phyloP scores from a whole-genome alignment of 306 rosid genomes.

The Quercus cerris region DNA sequence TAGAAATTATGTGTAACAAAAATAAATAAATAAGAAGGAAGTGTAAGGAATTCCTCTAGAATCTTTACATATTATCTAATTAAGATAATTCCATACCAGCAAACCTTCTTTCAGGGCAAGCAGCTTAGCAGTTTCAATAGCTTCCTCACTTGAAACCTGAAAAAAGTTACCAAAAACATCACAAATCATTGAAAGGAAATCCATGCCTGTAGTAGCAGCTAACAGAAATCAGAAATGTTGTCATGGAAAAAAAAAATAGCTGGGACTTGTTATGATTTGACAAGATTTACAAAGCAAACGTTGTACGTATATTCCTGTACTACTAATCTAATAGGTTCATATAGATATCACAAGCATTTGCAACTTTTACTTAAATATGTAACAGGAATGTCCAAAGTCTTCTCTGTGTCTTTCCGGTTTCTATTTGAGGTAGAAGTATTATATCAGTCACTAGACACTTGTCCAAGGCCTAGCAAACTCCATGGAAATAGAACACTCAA shows the following conservation, averaged over 20 bases:
- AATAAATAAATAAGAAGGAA: background rate
- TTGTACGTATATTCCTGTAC: no score
- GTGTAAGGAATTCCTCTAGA: background rate
- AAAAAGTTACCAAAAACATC: slow-evolving; percentile 10
- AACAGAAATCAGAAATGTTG: background rate
- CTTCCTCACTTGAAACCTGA: slow-evolving; percentile 66
- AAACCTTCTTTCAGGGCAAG: slow-evolving; percentile 78
- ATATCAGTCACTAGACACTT: background rate
- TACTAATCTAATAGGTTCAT: no score
- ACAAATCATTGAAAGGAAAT: slow-evolving; percentile 1
- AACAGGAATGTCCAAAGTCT: no score
- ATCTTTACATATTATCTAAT: background rate
- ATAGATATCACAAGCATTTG: background rate
- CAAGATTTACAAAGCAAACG: background rate
- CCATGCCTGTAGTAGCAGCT: background rate
- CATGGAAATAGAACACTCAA: background rate
- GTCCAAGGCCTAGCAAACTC: no score
- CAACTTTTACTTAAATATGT: background rate
- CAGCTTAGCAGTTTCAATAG: slow-evolving; percentile 60
- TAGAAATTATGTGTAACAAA: no score
- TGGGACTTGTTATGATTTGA: background rate
- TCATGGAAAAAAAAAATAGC: background rate
- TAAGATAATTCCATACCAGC: slow-evolving; percentile 38
- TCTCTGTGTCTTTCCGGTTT: no score
- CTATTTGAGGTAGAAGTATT: background rate